Evolutionary conservation across 352 stramenopile genomes (phyloP), one percentile per base, ranked within the genome.

Genomic region (Globisporangium lucens): DNA sequence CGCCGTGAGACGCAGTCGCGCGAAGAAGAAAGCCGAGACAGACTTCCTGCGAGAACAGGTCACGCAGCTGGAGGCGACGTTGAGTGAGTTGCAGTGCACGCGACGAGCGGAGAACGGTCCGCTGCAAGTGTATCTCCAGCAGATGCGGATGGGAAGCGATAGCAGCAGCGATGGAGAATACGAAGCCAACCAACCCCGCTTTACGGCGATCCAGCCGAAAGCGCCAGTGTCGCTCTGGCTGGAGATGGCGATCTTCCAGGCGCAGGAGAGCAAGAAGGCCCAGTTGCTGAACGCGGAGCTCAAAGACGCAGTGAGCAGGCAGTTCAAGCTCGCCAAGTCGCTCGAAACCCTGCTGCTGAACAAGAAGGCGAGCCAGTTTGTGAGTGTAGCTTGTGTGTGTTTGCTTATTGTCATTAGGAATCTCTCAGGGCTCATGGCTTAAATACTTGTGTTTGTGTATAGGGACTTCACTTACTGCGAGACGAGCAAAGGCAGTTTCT

Each of bases 271-370:
- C 15, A 68, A 76, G 61, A 72, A 71, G 10, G 68, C 76, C 0
- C 72, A 86, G 36, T 59, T 75, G 47, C 74, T 83, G 56, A 87
- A 87, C 59, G 66, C 69, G 9, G 74, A 76, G 47, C 70, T 87
- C 9, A 80, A 78, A 35, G 69, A 71, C 2, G 73, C 74, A 8
- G 41, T 87, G 20, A 65, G 74, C 43, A 67, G 70, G 29, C 76
- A 87, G 56, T 71, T 80, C 41, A 72, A 75, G 56, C 61, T 84
- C 58, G 67, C 63, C 30, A 73, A 82, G 55, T 76, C 69, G 10
- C 69, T 85, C 9, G 74, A 85, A 51, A 66, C 72, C 41, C 73
- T 83, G 35, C 56, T 85, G 60, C 38, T 46, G 10, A 62, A 74
- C 47, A 73, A 77, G 15, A 67, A 61, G 27, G 9, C 22, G 13